Base-by-base conservation (phyloP, 352 stramenopile species). In the Globisporangium megalacanthum region DNA sequence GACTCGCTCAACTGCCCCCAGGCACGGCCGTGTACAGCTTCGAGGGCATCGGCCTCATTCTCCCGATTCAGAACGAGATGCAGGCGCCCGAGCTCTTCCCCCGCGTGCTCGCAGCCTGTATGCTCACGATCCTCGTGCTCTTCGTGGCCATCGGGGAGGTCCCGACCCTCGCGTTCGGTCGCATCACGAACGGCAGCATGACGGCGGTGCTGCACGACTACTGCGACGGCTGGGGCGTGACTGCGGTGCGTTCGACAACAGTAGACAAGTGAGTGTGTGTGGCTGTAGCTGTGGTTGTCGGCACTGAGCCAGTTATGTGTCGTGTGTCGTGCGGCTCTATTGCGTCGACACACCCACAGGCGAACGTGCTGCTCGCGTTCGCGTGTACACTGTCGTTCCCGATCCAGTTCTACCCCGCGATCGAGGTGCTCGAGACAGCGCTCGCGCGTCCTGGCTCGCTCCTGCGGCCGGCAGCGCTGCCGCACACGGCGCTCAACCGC, bases 51-150 rank as follows among this genome's bases (percentile, higher is more conserved):
- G 82, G 82, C 0, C 66, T 92, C 17, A 83, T 92, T 42, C 46
- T 92, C 31, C 79, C 82, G 11, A 85, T 92, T 48, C 79, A 92
- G 58, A 92, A 92, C 48, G 82, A 84, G 61, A 92, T 92, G 82
- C 50, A 59, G 2, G 54, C 86, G 33, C 76, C 77, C 14, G 57
- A 78, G 6, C 59, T 75, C 0, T 92, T 92, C 41, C 78, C 72
- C 3, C 63, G 74, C 15, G 65, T 92, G 44, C 64, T 92, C 8
- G 69, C 63, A 2, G 45, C 65, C 6, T 86, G 73, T 49, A 92
- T 92, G 82, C 45, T 83, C 36, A 65, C 61, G 11, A 89, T 92
- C 49, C 68, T 92, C 35, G 70, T 89, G 47, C 75, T 92, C 10
- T 92, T 89, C 48, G 61, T 92, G 17, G 80, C 86, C 44, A 84